Evolutionary conservation across 2,329 filamentous ascomycete species (phyloP).

Genomic region (Fusarium setosum): DNA sequence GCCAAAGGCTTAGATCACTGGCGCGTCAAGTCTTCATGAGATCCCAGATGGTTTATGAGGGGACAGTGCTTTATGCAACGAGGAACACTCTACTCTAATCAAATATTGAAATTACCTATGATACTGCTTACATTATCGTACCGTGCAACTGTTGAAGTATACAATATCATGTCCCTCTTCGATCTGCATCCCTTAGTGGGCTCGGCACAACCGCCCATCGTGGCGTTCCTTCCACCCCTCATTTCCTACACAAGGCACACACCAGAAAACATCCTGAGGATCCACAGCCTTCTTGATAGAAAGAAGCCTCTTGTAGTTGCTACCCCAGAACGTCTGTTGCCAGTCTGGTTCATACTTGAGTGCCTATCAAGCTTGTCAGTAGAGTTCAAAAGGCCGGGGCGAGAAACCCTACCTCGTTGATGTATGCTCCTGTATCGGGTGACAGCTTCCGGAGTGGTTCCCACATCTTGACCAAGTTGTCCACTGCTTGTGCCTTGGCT

Average conservation of each 20-base stretch:
- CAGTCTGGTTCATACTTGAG: constrained; percentile 51
- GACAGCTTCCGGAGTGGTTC: constrained; percentile 53
- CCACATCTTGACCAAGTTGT: constrained; percentile 41
- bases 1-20: constrained; percentile 19
- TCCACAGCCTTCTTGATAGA: constrained; percentile 59
- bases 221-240: constrained; percentile 50
- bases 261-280: constrained; percentile 61
- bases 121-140: no score
- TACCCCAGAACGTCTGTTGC: constrained; percentile 56
- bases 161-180: no score
- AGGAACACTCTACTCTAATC: no score
- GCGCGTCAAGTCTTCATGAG: no score
- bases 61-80: no score
- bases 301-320: constrained; percentile 57
- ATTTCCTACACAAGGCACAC: constrained; percentile 59
- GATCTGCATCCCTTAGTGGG: background rate
- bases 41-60: no score
- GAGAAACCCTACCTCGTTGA: constrained; percentile 54
- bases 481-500: constrained; percentile 40
- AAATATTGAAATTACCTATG: no score
- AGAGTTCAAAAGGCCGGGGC: rapidly evolving
- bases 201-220: constrained; percentile 42
- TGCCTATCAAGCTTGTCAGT: constrained; percentile 39
- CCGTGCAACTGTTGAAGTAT: no score
- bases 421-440: constrained; percentile 55